Base-by-base conservation (phyloP, 2,329 filamentous ascomycete genomes). In the Fusarium nurragi region DNA sequence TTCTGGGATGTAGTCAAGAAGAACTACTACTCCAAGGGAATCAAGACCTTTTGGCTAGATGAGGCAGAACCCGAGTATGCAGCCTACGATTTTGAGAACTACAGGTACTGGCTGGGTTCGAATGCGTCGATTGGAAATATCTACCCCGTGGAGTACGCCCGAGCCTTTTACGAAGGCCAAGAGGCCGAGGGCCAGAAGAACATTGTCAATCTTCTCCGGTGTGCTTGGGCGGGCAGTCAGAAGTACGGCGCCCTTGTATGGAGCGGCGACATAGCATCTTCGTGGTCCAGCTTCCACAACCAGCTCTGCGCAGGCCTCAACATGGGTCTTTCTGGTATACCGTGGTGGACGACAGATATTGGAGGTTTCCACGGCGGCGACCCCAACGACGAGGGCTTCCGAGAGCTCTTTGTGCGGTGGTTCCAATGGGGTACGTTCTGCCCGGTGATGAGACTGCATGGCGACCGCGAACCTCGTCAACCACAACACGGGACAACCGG, bases 321-420 rank as follows among this genome's bases (percentile, higher is more conserved):
- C 70, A 89, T 89, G 84, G 88, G 86, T 0, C 75, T 90, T 6
- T 80, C 86, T 0, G 88, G 88, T 0, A 80, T 90, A 11, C 83
- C 86, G 0, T 90, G 87, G 87, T 90, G 86, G 86, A 90, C 88
- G 0, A 90, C 88, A 1, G 88, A 90, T 66, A 90, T 90, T 49
- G 88, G 88, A 3, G 88, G 88, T 1, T 90, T 91, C 69, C 88
- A 90, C 68, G 88, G 88, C 6, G 88, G 88, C 0, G 80, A 88
- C 59, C 85, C 87, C 0, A 73, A 78, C 1, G 82, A 88, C 43
- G 74, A 77, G 2, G 77, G 68, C 0, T 90, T 90, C 74, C 79
- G 86, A 9, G 88, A 90, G 69, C 75, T 90, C 0, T 86, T 90
- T 56, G 83, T 87, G 2, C 77, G 88, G 3, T 90, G 88, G 88